Evolutionary conservation across 1,139 yeast species (phyloP).

Genomic region (Debaryomyces nepalensis): DNA sequence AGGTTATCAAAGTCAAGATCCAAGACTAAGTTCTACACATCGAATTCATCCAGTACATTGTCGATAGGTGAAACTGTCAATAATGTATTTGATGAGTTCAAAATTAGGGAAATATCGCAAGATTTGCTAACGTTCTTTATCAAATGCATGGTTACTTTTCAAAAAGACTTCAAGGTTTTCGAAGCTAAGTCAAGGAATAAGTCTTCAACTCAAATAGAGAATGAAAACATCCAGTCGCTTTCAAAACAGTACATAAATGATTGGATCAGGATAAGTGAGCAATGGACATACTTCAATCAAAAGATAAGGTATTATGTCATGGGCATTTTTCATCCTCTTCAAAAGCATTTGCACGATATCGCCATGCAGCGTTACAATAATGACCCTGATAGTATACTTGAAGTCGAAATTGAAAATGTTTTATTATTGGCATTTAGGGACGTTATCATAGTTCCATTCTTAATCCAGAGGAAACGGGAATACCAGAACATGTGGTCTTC

Average conservation of each 20-base stretch:
- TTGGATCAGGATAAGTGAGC: slow-evolving; percentile 28
- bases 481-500: background rate
- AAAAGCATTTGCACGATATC: slow-evolving; percentile 26
- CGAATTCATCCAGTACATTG: slow-evolving; percentile 12
- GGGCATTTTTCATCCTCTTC: slow-evolving; percentile 37
- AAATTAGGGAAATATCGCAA: slow-evolving; percentile 35
- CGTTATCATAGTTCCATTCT: slow-evolving; percentile 34
- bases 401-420: slow-evolving; percentile 36
- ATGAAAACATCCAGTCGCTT: background rate
- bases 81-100: slow-evolving; percentile 34
- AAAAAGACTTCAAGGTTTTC: slow-evolving; percentile 25
- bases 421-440: slow-evolving; percentile 39
- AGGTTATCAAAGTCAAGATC: slow-evolving; percentile 10
- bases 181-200: background rate
- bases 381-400: slow-evolving; percentile 14
- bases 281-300: slow-evolving; percentile 41
- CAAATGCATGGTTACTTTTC: slow-evolving; percentile 29
- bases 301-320: slow-evolving; percentile 35
- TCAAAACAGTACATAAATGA: slow-evolving; percentile 12
- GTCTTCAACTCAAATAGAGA: background rate
- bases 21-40: slow-evolving; percentile 7
- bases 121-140: slow-evolving; percentile 35
- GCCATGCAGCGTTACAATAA: slow-evolving; percentile 18
- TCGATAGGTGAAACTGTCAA: slow-evolving; percentile 14
- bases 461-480: slow-evolving; percentile 24